These are phyloP conservation scores for Penicillium sp. DNA, from an alignment of 2,329 filamentous ascomycete species.

Conservation along the genomic window DNA sequence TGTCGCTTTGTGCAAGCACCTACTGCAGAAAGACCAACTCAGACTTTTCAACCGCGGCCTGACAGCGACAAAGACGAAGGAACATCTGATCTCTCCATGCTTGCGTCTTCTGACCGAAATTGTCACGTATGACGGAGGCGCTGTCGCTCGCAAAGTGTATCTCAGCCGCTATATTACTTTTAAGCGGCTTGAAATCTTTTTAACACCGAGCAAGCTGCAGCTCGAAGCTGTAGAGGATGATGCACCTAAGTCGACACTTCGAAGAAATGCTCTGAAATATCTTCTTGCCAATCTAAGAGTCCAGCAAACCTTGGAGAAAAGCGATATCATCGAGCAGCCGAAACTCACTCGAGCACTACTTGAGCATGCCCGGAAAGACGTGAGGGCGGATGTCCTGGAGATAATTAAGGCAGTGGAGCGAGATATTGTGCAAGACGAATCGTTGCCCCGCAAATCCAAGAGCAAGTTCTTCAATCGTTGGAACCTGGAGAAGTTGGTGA, in stretches of 20 bases:
- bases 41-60: conserved; percentile 80
- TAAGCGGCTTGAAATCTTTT: conserved; percentile 76
- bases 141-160: conserved; percentile 76
- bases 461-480: conserved; percentile 74
- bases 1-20: conserved; percentile 74
- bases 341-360: conserved; percentile 71
- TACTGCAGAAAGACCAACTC: conserved; percentile 79
- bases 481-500: conserved; percentile 71
- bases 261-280: conserved; percentile 81
- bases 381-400: conserved; percentile 73
- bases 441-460: conserved; percentile 74
- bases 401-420: conserved; percentile 71
- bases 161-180: conserved; percentile 77
- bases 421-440: conserved; percentile 73
- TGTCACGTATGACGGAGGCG: conserved; percentile 83
- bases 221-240: conserved; percentile 64
- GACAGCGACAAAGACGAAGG: conserved; percentile 78
- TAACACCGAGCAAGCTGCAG: conserved; percentile 66
- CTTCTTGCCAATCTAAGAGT: conserved; percentile 78
- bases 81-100: conserved; percentile 85
- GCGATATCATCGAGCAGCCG: conserved; percentile 77
- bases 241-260: conserved; percentile 71
- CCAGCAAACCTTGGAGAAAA: conserved; percentile 75
- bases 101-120: conserved; percentile 83
- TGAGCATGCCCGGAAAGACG: conserved; percentile 76